Conservation (phyloP, 148 eudicot genomes). For the Rhododendron mucronatum region DNA sequence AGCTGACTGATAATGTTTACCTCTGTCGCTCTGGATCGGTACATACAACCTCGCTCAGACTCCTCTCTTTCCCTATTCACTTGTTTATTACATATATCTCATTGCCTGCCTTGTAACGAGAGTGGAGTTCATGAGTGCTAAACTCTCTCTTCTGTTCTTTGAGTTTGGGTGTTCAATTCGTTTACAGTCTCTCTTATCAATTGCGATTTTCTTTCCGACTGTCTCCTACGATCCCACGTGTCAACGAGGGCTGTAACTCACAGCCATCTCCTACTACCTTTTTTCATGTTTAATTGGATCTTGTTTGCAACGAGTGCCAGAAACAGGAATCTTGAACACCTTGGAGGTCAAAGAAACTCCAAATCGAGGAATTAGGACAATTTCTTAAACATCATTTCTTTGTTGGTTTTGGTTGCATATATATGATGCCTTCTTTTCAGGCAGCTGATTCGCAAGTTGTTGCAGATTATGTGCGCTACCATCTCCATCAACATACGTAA, state of each 20-base stretch:
- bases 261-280: background rate
- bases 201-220: background rate
- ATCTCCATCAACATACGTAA: slow-evolving; percentile 98
- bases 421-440: slow-evolving; percentile 34
- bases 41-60: slow-evolving; percentile 11
- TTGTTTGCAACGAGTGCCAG: background rate
- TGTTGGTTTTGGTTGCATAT: background rate
- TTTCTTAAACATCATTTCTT: background rate
- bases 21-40: slow-evolving; percentile 99
- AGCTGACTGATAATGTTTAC: slow-evolving; percentile 92
- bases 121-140: background rate
- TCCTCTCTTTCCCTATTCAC: no score
- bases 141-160: background rate
- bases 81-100: background rate
- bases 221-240: no score
- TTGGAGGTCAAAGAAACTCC: background rate
- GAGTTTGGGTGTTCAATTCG: background rate
- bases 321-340: background rate
- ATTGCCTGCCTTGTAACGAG: background rate
- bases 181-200: background rate
- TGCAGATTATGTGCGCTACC: slow-evolving; percentile 89
- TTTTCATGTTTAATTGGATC: background rate
- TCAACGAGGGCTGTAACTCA: background rate
- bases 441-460: slow-evolving; percentile 96
- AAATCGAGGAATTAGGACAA: background rate